Evolutionary conservation across 2,329 filamentous ascomycete genomes (phyloP).

Genomic region (Fusarium sp.): DNA sequence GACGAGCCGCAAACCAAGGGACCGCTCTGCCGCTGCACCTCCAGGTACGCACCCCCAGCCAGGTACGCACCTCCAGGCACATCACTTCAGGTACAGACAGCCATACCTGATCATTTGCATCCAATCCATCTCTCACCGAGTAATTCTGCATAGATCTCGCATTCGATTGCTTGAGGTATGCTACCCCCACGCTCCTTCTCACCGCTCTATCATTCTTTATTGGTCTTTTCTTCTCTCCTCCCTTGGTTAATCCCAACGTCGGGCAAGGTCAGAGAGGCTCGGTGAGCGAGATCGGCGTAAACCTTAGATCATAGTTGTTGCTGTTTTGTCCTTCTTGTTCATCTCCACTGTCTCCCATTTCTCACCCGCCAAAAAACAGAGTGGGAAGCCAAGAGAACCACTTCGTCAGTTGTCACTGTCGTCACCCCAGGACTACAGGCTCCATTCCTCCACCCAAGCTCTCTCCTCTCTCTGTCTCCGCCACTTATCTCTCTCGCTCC

Average conservation of each 20-base stretch:
- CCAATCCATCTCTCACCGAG: conserved; percentile 17
- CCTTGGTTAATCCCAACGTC: not conserved
- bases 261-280: not conserved
- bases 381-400: conserved; percentile 14
- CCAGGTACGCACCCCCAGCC: not conserved
- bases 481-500: conserved; percentile 36
- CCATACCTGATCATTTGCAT: not conserved
- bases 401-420: conserved; percentile 28
- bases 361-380: not conserved
- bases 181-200: conserved; percentile 20
- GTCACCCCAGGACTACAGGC: conserved; percentile 29
- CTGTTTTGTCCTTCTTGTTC: not conserved
- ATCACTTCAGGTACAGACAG: conserved; percentile 20
- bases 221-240: not conserved
- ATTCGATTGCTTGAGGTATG: conserved; percentile 19
- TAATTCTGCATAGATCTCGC: conserved; percentile 28
- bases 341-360: conserved; percentile 9
- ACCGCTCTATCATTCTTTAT: conserved; percentile 22
- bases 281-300: conserved; percentile 24
- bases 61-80: not conserved
- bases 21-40: conserved; percentile 6
- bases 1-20: conserved; percentile 14
- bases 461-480: conserved; percentile 30
- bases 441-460: conserved; percentile 44
- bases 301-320: not conserved